Evolutionary conservation across 2,329 filamentous ascomycete genomes (phyloP), one percentile per base, ranked within the genome.

Genomic region (Exophiala sideris): DNA sequence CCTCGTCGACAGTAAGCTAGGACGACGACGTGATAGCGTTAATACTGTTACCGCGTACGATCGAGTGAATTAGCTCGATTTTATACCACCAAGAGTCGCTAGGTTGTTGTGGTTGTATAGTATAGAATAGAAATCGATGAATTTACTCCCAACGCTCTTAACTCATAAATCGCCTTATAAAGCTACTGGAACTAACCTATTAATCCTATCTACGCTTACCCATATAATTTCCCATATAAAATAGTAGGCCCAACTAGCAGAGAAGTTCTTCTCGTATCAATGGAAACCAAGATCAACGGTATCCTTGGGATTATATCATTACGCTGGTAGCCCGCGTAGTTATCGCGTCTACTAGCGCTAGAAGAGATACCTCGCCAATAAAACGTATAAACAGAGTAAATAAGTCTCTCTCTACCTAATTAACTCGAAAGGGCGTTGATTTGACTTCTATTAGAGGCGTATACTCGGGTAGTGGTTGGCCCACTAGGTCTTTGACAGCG

Each of bases 151-250:
- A 49, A 16, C 35, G 35, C 14, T 39, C 10, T 11, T 33, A 34
- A 2, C n/a, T 3, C 47, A 49, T 49, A 14, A 40, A 49, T 33
- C 16, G 35, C 1, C n/a, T 12, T 1, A 40, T 6, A 4, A 38
- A 12, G 16, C 10, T 5, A 2, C 5, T 1, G 12, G 35, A 29
- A 3, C 36, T n/a, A 16, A 10, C 7, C 34, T 16, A 49, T 3
- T 40, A 21, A 5, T 40, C 5, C 4, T 41, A 7, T 21, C 47
- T 49, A n/a, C 47, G 33, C 10, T 3, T 24, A 11, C 29, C 47
- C 21, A 39, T 49, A 49, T 49, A 16, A 41, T 24, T 49, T n/a
- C 9, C 47, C 20, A 49, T 24, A 41, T 49, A 40, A 14, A 49
- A 41, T 2, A 49, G 36, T 14, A 49, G 34, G 6, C 47, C 47